Base-by-base conservation (phyloP, 371 early-diverging fungal species). In the Zopfochytrium polystomum region DNA sequence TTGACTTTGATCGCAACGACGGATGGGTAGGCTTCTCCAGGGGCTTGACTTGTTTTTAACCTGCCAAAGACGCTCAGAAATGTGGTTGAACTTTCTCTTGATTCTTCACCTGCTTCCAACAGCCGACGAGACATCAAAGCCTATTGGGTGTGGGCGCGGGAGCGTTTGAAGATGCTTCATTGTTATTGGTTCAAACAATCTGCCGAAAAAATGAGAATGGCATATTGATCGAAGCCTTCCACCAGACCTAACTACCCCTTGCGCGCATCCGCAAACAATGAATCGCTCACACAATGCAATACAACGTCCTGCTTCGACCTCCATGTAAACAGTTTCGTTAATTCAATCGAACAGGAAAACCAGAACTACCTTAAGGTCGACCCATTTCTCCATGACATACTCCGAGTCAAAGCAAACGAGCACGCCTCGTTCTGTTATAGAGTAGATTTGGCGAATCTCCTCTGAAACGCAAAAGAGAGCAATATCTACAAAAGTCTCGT, bases 321-420 rank as follows among this genome's bases (percentile, higher is more conserved):
- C 55, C 13, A 35, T 23, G 29, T 33, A 30, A 34, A 4, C n/a
- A n/a, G n/a, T n/a, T n/a, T n/a, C n/a, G n/a, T n/a, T n/a, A n/a
- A n/a, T n/a, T n/a, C n/a, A n/a, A n/a, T n/a, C n/a, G n/a, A n/a
- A n/a, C n/a, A n/a, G n/a, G 23, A 27, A 23, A 47, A 1, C 22
- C 25, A 25, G 0, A 1, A 43, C 38, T 50, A 86, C 87, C 76
- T 88, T 85, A 47, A 90, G 72, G 67, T 90, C 84, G 25, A 90
- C 82, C 89, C 88, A 90, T 67, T 87, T 89, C 48, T 87, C 87
- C 70, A 91, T 72, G 6, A 81, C 73, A 47, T 86, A 70, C 1
- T 74, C 81, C 52, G 83, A 81, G 32, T 84, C 80, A 53, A 92
- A 89, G 48, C 80, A 63, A 57, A 87, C 82, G 27, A 92, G 76